Evolutionary conservation across 2,329 filamentous ascomycete genomes (phyloP).

Genomic region (Trichoderma sp.): DNA sequence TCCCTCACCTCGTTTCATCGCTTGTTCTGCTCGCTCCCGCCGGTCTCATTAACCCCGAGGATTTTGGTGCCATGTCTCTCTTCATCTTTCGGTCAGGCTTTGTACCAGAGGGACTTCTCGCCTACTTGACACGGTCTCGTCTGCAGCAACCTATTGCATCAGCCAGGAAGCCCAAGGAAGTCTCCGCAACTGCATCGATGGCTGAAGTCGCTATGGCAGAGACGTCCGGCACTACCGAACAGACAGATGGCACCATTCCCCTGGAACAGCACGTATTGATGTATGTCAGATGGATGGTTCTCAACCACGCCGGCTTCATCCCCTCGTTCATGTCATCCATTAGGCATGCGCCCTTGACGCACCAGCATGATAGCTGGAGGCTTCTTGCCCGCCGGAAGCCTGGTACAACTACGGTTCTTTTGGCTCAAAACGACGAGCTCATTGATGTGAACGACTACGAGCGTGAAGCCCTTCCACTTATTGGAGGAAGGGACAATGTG

Average conservation of each 20-base stretch:
- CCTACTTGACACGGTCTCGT: conserved; percentile 48
- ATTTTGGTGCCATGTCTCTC: conserved; percentile 52
- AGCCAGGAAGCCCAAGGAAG: conserved; percentile 32
- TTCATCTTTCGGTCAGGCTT: conserved; percentile 57
- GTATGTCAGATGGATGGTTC: conserved; percentile 61
- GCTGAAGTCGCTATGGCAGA: conserved; percentile 48
- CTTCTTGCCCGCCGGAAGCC: conserved; percentile 45
- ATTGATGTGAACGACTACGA: conserved; percentile 53
- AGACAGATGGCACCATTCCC: conserved; percentile 33
- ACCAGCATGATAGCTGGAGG: conserved; percentile 53
- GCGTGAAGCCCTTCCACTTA: conserved; percentile 50
- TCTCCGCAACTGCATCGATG: conserved; percentile 25
- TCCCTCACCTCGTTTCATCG: conserved; percentile 67
- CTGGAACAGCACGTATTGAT: conserved; percentile 51
- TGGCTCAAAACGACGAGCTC: conserved; percentile 54
- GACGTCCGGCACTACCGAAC: conserved; percentile 35
- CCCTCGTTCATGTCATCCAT: conserved; percentile 61
- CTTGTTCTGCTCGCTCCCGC: conserved; percentile 78
- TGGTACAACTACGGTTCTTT: conserved; percentile 52
- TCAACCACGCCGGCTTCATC: conserved; percentile 59
- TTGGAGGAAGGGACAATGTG: conserved; percentile 52
- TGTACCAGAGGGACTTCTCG: conserved; percentile 54
- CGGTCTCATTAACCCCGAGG: conserved; percentile 65
- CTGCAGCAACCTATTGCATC: conserved; percentile 53
- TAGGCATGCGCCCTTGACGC: conserved; percentile 54